A percentile compares a stretch with the other conserved stretches of the same genome.
These are phyloP conservation scores for Yamadazyma jaroonii DNA, from an alignment of 1,139 yeast genomes.

Conservation along the genomic window DNA sequence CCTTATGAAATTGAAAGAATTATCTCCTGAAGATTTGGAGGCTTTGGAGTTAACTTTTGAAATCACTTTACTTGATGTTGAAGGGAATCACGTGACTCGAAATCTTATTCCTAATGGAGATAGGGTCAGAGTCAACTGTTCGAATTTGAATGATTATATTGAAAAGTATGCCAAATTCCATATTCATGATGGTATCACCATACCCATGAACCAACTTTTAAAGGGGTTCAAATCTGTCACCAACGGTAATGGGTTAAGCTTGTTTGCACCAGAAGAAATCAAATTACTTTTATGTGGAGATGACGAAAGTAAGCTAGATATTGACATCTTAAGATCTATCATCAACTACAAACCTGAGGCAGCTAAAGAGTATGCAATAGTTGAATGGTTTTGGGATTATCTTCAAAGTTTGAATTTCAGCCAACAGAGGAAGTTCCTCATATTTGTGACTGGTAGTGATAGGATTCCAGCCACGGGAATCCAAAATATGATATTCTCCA, in stretches of 20 bases:
- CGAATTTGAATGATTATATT: constrained; percentile 61
- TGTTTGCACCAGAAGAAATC: constrained; percentile 80
- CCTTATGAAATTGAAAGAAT: constrained; percentile 51
- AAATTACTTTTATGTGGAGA: constrained; percentile 79
- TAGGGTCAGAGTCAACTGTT: constrained; percentile 46
- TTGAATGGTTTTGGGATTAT: constrained; percentile 86
- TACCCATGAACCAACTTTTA: constrained; percentile 56
- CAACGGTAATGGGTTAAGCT: constrained; percentile 74
- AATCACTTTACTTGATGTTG: constrained; percentile 36
- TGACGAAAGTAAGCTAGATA: constrained; percentile 62
- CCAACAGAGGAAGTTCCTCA: constrained; percentile 61
- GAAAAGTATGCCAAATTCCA: constrained; percentile 59
- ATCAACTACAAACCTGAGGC: constrained; percentile 45
- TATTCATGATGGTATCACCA: constrained; percentile 51
- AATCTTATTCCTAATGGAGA: constrained; percentile 62
- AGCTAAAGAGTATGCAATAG: constrained; percentile 35
- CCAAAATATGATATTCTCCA: constrained; percentile 66
- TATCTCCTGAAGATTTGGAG: constrained; percentile 27
- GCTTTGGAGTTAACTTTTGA: constrained; percentile 36
- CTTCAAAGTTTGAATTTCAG: constrained; percentile 42
- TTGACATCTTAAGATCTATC: constrained; percentile 62
- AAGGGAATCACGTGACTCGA: constrained; percentile 35
- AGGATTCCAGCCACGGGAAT: constrained; percentile 91
- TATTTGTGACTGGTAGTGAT: constrained; percentile 88
- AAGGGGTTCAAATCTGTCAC: constrained; percentile 74